phyloP scores from a whole-genome alignment of 805 yeast genomes.

The Kodamaea jinghongensis region DNA sequence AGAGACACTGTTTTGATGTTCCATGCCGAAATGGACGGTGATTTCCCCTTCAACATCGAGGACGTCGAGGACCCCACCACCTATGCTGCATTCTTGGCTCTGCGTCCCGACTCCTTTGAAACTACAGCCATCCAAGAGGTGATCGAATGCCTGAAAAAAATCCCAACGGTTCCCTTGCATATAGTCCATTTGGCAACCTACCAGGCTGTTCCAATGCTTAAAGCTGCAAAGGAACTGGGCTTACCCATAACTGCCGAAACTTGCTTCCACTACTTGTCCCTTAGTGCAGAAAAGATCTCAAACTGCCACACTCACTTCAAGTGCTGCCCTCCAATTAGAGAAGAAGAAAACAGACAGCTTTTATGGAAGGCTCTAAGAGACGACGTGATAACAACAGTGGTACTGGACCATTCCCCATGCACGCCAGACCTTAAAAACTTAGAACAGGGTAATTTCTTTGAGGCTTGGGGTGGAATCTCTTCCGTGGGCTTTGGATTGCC shows the following conservation, averaged over 20 bases:
- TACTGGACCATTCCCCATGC: constrained; percentile 95
- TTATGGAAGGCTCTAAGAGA: constrained; percentile 77
- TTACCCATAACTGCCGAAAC: constrained; percentile 84
- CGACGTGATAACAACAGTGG: constrained; percentile 75
- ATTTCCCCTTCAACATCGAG: constrained; percentile 14
- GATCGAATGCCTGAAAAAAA: constrained; percentile 55
- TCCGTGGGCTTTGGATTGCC: constrained; percentile 91
- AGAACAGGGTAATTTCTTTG: constrained; percentile 79
- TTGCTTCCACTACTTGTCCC: constrained; percentile 85
- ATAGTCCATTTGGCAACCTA: constrained; percentile 89
- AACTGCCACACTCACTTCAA: constrained; percentile 79
- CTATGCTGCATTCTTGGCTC: constrained; percentile 71
- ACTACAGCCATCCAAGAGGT: constrained; percentile 77
- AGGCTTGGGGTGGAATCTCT: constrained; percentile 96
- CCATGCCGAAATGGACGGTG: constrained; percentile 77
- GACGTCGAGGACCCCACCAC: constrained; percentile 53
- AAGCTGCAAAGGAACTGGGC: constrained; percentile 56
- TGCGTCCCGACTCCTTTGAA: constrained; percentile 88
- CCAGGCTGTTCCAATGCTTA: constrained; percentile 72
- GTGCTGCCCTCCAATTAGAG: constrained; percentile 93
- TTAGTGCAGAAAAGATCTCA: constrained; percentile 75
- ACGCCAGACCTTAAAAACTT: constrained; percentile 86
- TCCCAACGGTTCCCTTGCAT: constrained; percentile 70
- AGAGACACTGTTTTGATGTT: constrained; percentile 76
- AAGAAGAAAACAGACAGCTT: constrained; percentile 63